These are phyloP conservation scores for Pachysandra terminalis DNA, from an alignment of 164 flowering plant species.

Conservation along the genomic window DNA sequence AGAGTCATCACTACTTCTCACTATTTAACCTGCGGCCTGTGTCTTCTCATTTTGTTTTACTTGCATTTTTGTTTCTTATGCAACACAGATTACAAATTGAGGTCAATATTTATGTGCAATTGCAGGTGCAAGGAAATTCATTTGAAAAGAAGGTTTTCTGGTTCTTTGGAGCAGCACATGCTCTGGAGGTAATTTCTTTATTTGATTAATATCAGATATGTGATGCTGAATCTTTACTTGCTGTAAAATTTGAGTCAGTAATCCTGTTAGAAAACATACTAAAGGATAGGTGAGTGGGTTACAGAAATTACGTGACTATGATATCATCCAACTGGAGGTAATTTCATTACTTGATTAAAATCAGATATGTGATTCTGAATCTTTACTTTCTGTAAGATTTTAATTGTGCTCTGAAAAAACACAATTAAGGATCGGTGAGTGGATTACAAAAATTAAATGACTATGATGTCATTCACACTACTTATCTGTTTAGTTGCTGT, in stretches of 20 bases:
- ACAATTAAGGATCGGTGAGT: too few species aligned
- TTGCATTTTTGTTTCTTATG: neutral
- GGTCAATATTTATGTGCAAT: too few species aligned
- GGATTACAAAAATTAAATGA: too few species aligned
- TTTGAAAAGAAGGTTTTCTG: constrained; percentile 81
- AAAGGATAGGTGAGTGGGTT: neutral
- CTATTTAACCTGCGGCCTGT: too few species aligned
- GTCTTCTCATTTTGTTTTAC: neutral
- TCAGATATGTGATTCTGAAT: too few species aligned
- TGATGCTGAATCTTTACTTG: neutral
- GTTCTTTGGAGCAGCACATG: constrained; percentile 73
- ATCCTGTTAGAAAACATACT: neutral
- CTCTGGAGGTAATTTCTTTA: constrained; percentile 57
- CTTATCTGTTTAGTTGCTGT: too few species aligned
- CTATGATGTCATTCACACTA: too few species aligned
- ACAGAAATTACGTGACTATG: neutral
- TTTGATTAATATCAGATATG: neutral
- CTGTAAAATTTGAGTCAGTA: neutral
- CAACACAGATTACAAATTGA: too few species aligned
- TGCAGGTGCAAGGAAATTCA: constrained; percentile 91
- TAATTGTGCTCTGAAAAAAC: too few species aligned
- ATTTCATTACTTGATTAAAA: too few species aligned
- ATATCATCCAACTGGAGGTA: too few species aligned
- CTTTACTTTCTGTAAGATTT: too few species aligned
- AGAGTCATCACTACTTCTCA: neutral